Conservation (phyloP, 2,329 filamentous ascomycete species). For the Hymenoscyphus occultus region DNA sequence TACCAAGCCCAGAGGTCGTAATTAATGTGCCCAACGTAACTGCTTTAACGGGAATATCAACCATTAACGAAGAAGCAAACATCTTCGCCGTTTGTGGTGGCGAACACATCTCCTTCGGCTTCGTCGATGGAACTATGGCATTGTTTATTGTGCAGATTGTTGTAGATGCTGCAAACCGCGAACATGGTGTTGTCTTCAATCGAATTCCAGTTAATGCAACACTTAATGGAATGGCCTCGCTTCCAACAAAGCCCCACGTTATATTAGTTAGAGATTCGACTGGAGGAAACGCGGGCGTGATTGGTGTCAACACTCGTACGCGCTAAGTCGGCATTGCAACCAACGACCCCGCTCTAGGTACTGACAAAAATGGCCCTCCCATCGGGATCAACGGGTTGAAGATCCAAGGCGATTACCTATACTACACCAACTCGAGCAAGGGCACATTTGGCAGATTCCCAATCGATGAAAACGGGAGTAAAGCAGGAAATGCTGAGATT, state of each 20-base stretch:
- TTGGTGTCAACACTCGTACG: conserved; percentile 11
- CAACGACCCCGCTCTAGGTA: background rate
- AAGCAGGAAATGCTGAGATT: background rate
- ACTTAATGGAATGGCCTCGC: background rate
- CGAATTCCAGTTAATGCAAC: background rate
- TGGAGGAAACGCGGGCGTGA: background rate
- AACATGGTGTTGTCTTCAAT: background rate
- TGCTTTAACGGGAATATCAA: too few species aligned
- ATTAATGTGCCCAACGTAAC: background rate
- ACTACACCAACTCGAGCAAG: conserved; percentile 11
- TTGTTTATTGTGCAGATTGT: conserved; percentile 1
- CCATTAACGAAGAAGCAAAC: background rate
- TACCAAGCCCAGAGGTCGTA: background rate
- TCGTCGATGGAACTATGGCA: background rate
- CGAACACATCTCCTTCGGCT: background rate
- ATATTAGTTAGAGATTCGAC: background rate
- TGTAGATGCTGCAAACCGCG: background rate
- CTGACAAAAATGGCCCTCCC: conserved; percentile 1
- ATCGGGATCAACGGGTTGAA: conserved; percentile 15
- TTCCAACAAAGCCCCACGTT: background rate
- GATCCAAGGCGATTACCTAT: conserved; percentile 4
- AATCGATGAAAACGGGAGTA: conserved; percentile 8
- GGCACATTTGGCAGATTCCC: conserved; percentile 6
- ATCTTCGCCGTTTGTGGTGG: background rate
- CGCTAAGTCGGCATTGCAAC: conserved; percentile 19